Conservation (phyloP, 208 protist genomes). For the Strigomonas culicis region DNA sequence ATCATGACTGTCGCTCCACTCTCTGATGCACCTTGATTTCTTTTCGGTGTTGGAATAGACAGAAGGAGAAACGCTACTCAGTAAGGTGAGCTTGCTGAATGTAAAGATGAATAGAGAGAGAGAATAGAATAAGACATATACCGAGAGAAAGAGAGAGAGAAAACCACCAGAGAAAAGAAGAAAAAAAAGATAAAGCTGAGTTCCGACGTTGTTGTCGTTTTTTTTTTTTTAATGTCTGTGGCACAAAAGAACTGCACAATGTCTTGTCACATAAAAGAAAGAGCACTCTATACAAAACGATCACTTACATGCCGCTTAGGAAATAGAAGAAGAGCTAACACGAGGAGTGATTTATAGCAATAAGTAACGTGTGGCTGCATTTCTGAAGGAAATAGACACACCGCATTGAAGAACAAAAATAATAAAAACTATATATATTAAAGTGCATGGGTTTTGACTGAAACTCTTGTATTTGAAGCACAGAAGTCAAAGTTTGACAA, state of each 20-base stretch:
- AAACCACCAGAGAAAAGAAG: slow-evolving; percentile 6
- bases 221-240: slow-evolving; percentile 5
- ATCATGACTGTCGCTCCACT: slow-evolving; percentile 32
- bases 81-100: background rate
- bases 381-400: no score
- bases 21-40: background rate
- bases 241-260: background rate
- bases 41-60: background rate
- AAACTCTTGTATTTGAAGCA: no score
- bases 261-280: background rate
- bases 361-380: background rate
- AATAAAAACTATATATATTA: no score
- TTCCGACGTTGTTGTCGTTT: background rate
- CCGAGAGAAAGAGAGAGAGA: slow-evolving; percentile 2
- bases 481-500: no score
- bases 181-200: slow-evolving; percentile 10
- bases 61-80: background rate
- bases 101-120: no score
- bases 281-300: background rate
- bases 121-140: slow-evolving; percentile 10
- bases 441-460: no score
- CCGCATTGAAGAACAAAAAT: no score
- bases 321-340: background rate
- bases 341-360: background rate
- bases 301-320: background rate